A percentile compares a stretch with the other conserved stretches of the same genome.
These are phyloP conservation scores for Cercospora sojina DNA, from an alignment of 2,329 filamentous ascomycete genomes.

Conservation along the genomic window DNA sequence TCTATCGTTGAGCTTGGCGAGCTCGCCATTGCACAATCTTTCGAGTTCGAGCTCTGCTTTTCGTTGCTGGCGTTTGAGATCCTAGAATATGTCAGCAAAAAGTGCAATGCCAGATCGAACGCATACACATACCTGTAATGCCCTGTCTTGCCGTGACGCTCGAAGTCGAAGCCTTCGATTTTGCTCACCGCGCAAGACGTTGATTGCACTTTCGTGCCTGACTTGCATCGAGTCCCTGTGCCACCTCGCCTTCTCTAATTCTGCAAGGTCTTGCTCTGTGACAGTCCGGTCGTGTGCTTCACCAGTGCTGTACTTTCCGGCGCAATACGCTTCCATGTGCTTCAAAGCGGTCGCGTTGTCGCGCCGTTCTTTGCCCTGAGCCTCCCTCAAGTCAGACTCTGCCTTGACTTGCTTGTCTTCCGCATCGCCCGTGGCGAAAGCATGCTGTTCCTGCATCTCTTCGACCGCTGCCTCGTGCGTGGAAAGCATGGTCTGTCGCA, in stretches of 20 bases:
- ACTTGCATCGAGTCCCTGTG: slow-evolving; percentile 42
- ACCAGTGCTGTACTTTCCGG: slow-evolving; percentile 38
- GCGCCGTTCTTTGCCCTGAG: slow-evolving; percentile 44
- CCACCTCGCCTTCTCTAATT: slow-evolving; percentile 44
- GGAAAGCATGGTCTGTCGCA: slow-evolving; percentile 21
- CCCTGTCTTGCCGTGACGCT: slow-evolving; percentile 42
- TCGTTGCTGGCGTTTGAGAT: slow-evolving; percentile 38
- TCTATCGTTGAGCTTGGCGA: slow-evolving; percentile 25
- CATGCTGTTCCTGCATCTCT: slow-evolving; percentile 39
- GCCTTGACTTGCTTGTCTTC: slow-evolving; percentile 48
- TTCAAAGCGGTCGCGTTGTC: slow-evolving; percentile 48
- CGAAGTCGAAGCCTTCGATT: slow-evolving; percentile 41
- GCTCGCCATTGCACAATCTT: slow-evolving; percentile 29
- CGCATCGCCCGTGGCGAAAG: slow-evolving; percentile 41
- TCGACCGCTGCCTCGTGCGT: slow-evolving; percentile 28
- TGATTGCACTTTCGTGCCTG: slow-evolving; percentile 48
- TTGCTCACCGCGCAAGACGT: slow-evolving; percentile 49
- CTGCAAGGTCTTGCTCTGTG: slow-evolving; percentile 47
- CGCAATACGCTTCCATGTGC: slow-evolving; percentile 51
- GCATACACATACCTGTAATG: slow-evolving; percentile 29
- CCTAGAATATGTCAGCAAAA: slow-evolving; percentile 16
- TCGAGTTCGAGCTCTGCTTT: slow-evolving; percentile 40
- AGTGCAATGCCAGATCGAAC: background rate
- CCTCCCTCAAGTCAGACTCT: slow-evolving; percentile 44
- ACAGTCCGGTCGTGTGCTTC: slow-evolving; percentile 39